Base-by-base conservation (phyloP, 139 green algal species). In the Diplosphaera chodatii region DNA sequence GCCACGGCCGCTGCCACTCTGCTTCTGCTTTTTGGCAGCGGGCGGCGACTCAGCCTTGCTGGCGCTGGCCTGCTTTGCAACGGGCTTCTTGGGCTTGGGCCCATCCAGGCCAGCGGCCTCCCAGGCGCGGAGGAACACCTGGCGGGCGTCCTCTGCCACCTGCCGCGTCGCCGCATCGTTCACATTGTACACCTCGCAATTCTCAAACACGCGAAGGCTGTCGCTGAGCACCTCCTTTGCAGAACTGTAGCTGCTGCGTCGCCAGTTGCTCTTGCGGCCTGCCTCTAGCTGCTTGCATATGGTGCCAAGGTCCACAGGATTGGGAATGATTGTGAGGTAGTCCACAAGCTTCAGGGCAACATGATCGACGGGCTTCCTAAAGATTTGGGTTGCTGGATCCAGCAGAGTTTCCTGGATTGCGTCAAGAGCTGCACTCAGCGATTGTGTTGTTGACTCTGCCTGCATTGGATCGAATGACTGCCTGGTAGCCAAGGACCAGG, bases 131-230 rank as follows among this genome's bases (percentile, higher is more conserved):
- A 83, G 67, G 48, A 82, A 83, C 6, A 48, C 32, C 55, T 34
- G 62, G 23, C 71, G 40, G 3, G 76, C 73, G 16, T 84, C 72
- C 32, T 55, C 37, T 56, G 6, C 74, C 72, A 37, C 78, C 78
- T 20, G 64, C 55, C 32, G 55, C 62, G 40, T 89, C 77, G 33
- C 37, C 74, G 2, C 3, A 25, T 68, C 37, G n/a, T 70, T 55
- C 31, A 64, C 71, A 72, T 92, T 92, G 66, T 88, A 92, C n/a
- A 62, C 32, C n/a, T 72, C 68, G 67, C 85, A 90, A 78, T 92
- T 92, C 30, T 68, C 13, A 68, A 78, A 92, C 0, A 90, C 74
- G 2, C 84, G 77, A 27, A 64, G 28, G 15, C 88, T 74, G 63
- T 88, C 87, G 2, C 55, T 27, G 10, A 82, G 68, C 32, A 87